Evolutionary conservation across 1,139 yeast species (phyloP), one percentile per base, ranked within the genome.

Genomic region (Candida sanyaensis): DNA sequence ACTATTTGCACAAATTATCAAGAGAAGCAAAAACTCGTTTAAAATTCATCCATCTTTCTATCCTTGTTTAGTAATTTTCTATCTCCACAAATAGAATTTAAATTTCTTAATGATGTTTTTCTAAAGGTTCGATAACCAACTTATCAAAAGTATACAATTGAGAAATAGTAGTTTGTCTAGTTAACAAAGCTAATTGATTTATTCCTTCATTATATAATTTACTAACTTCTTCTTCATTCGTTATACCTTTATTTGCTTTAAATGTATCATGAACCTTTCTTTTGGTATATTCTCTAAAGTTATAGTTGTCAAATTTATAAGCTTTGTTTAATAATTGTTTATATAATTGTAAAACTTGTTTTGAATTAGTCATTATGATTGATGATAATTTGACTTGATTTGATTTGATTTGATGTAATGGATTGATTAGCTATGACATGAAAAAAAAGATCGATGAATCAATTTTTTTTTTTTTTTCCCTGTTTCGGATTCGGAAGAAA

Each of bases 131-230:
- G 43, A 93, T 96, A 31, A 93, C 97, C 46, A 88, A 74, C 69
- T 88, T 88, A 53, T 92, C 97, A 59, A 86, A 85, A 17, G 89
- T 83, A 68, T 82, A 95, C 96, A 95, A 88, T 60, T 86, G 89
- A 21, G 96, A 86, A 47, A 93, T 86, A 40, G 84, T 69, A 21
- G 95, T 75, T 64, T 93, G 99, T 66, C 99, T 83, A 55, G 82
- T 80, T 56, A 95, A 74, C 50, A 88, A 72, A 4, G 80, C 84
- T 47, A 91, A 75, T 54, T 86, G 84, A 51, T 76, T 69, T 47
- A 78, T 65, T 5, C 93, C 97, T 33, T 72, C 63, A 43, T 72
- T 70, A 63, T 75, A 80, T 31, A 76, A 68, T n/a, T 73, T 61
- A 29, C 68, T 67, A 36, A 88, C 61, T 40, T 78, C 71, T 28